Evolutionary conservation across 805 yeast species (phyloP).

Genomic region (Wickerhamiella vanderwaltii): DNA sequence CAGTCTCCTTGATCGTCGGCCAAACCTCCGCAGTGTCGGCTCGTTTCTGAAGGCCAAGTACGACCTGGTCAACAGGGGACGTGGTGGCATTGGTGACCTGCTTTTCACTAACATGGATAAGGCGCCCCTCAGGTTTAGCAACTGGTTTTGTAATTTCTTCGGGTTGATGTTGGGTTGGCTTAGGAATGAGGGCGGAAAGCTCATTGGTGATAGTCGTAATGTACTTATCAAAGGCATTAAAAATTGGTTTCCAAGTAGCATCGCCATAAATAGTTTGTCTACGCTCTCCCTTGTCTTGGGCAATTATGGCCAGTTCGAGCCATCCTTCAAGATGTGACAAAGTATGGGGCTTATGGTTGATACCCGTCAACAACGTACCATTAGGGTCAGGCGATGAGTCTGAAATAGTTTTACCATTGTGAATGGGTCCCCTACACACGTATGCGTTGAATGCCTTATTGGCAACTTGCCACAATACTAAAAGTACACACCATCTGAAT

Average conservation of each 20-base stretch:
- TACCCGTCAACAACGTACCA: constrained; percentile 30
- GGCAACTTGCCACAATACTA: constrained; percentile 22
- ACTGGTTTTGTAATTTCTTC: constrained; percentile 1
- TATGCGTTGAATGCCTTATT: constrained; percentile 25
- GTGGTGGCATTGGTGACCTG: constrained; percentile 12
- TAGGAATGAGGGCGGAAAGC: background rate
- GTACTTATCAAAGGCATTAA: constrained; percentile 11
- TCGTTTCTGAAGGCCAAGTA: constrained; percentile 1
- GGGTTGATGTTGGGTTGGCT: background rate
- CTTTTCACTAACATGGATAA: constrained; percentile 17
- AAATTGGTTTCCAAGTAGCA: constrained; percentile 24
- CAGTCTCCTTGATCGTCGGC: background rate
- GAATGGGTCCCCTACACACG: constrained; percentile 29
- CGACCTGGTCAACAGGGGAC: constrained; percentile 3
- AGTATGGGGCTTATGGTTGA: constrained; percentile 18
- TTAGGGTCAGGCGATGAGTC: constrained; percentile 26
- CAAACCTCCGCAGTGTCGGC: background rate
- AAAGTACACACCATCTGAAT: constrained; percentile 16
- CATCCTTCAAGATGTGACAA: constrained; percentile 29
- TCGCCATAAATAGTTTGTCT: constrained; percentile 29
- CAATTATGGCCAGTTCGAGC: constrained; percentile 28
- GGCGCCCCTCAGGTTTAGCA: constrained; percentile 21
- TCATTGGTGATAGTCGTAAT: background rate
- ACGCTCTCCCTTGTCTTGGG: constrained; percentile 24
- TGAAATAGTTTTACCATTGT: constrained; percentile 24